A percentile compares a stretch with the other conserved stretches of the same genome.
These are phyloP conservation scores for Prototheca wickerhamii DNA, from an alignment of 163 green algal genomes.

Conservation along the genomic window DNA sequence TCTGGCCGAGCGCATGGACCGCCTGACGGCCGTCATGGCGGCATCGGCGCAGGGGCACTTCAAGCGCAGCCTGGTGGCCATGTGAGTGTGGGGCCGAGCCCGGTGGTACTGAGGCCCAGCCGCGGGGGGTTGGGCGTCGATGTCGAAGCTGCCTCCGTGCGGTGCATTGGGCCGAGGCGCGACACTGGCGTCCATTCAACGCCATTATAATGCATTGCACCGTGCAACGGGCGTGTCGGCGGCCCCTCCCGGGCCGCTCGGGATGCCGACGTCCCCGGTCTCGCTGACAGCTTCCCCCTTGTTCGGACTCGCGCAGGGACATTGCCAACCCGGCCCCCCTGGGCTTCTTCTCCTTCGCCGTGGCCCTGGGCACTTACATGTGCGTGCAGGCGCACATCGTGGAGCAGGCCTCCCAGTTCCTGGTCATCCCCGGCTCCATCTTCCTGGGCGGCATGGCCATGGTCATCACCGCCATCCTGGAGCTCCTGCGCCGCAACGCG, in stretches of 20 bases:
- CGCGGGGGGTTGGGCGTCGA: not conserved
- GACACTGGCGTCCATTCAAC: too few species aligned
- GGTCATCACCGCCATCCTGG: not conserved
- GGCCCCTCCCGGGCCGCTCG: not conserved
- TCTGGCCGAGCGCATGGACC: not conserved
- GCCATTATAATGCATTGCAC: too few species aligned
- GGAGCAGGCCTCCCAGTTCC: not conserved
- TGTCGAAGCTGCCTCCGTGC: not conserved
- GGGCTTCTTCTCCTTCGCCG: slow-evolving; percentile 5
- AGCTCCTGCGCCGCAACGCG: slow-evolving; percentile 9
- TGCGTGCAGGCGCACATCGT: not conserved
- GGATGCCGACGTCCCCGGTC: not conserved
- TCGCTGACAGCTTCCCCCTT: not conserved
- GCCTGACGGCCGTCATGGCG: not conserved
- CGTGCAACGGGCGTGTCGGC: not conserved
- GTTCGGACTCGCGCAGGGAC: not conserved
- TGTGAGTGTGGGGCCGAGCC: not conserved
- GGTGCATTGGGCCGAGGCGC: not conserved
- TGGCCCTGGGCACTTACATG: slow-evolving; percentile 3
- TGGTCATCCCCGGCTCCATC: not conserved
- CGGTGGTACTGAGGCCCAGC: not conserved
- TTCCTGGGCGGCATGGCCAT: slow-evolving; percentile 6
- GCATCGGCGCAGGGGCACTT: slow-evolving; percentile 3
- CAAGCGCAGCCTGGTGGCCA: not conserved
- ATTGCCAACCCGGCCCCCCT: slow-evolving; percentile 5